Evolutionary conservation across 345 rosid species (phyloP).

Genomic region (Eucalyptus sideroxylon): DNA sequence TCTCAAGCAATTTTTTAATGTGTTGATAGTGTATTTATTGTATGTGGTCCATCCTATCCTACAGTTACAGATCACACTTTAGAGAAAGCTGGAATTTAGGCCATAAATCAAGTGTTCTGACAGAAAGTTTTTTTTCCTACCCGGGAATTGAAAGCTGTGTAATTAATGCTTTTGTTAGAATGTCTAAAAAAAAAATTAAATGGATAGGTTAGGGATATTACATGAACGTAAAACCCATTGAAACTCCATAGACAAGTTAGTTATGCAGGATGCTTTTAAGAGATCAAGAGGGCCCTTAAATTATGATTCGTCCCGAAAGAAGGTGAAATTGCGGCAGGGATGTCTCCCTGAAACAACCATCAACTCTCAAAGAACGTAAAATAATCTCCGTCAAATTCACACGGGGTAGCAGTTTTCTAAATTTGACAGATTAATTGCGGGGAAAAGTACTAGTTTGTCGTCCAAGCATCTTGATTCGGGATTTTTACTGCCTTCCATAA

Average conservation of each 20-base stretch:
- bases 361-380: background rate
- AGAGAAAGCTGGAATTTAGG: background rate
- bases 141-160: background rate
- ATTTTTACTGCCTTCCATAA: background rate
- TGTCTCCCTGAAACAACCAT: background rate
- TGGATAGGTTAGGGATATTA: background rate
- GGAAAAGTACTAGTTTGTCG: background rate
- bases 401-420: background rate
- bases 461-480: background rate
- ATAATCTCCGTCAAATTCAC: background rate
- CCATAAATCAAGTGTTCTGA: background rate
- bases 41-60: background rate
- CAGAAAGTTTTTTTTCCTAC: background rate
- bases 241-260: background rate
- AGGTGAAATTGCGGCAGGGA: background rate
- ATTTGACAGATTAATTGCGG: background rate
- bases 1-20: background rate
- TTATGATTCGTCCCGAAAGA: background rate
- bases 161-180: background rate
- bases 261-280: background rate
- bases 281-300: background rate
- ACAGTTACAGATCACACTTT: background rate
- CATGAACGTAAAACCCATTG: background rate
- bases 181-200: background rate
- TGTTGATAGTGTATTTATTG: background rate